phyloP scores from a whole-genome alignment of 306 rosid species.

The Gastrolobium villosum region DNA sequence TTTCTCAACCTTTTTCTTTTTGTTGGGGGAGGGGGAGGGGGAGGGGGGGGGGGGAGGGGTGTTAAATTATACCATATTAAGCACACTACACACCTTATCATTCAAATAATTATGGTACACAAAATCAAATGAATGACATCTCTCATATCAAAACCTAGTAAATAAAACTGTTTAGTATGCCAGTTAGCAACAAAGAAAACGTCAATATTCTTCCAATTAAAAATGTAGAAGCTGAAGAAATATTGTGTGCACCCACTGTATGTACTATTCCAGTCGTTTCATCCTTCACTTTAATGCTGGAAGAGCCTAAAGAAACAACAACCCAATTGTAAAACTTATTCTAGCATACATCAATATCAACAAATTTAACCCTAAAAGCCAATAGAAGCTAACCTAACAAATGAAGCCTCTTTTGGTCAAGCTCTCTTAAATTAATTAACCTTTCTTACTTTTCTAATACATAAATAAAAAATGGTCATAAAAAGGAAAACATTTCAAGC shows the following conservation, averaged over 20 bases:
- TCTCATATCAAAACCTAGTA: conserved; percentile 38
- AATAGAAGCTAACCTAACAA: conserved; percentile 19
- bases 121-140: conserved; percentile 52
- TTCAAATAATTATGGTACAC: conserved; percentile 59
- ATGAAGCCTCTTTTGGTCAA: conserved; percentile 9
- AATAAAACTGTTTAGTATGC: conserved; percentile 51
- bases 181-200: conserved; percentile 58
- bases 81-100: conserved; percentile 54
- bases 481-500: background rate
- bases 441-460: conserved; percentile 5
- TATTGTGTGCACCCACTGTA: conserved; percentile 73
- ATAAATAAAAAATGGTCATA: background rate
- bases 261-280: conserved; percentile 64
- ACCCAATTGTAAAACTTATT: conserved; percentile 40
- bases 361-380: conserved; percentile 30
- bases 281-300: conserved; percentile 86
- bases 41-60: background rate
- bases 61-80: conserved; percentile 38
- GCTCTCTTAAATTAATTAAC: conserved; percentile 19
- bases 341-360: conserved; percentile 1
- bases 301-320: conserved; percentile 61
- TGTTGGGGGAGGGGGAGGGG: too few relatives aligned
- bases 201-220: conserved; percentile 58
- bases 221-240: conserved; percentile 63
- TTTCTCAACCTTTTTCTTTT: conserved; percentile 8